Conservation (phyloP, 331 rosid species). For the Spiraea crenata region DNA sequence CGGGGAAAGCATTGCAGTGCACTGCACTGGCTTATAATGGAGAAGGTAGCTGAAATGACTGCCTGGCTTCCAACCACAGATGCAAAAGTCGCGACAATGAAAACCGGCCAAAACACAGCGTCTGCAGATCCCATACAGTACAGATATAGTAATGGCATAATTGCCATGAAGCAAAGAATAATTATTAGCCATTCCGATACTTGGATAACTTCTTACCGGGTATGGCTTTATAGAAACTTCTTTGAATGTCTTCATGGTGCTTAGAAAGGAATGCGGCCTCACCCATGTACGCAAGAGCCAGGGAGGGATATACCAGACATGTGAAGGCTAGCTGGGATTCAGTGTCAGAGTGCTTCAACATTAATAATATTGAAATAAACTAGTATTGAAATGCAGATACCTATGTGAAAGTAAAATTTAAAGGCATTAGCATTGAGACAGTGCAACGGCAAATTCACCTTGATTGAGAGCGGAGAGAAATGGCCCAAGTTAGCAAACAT, state of each 20-base stretch:
- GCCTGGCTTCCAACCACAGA: conserved; percentile 80
- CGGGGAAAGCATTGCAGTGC: conserved; percentile 69
- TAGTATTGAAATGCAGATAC: neutral
- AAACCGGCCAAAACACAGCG: conserved; percentile 83
- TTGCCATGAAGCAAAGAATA: conserved; percentile 7
- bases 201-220: conserved; percentile 51
- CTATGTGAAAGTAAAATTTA: neutral
- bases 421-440: conserved; percentile 4
- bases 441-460: conserved; percentile 39
- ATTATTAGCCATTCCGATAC: conserved; percentile 4
- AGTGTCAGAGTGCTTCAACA: conserved; percentile 17
- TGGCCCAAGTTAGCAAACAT: conserved; percentile 83
- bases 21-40: conserved; percentile 65
- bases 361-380: conserved; percentile 8
- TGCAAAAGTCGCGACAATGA: conserved; percentile 66
- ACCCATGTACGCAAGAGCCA: conserved; percentile 74
- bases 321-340: conserved; percentile 72
- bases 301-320: conserved; percentile 65
- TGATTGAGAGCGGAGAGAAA: conserved; percentile 70
- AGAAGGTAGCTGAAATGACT: conserved; percentile 73
- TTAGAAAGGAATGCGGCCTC: conserved; percentile 85
- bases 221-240: conserved; percentile 73
- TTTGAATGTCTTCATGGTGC: conserved; percentile 60
- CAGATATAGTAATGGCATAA: conserved; percentile 2
- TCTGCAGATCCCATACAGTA: conserved; percentile 38